Base-by-base conservation (phyloP, 139 green algal species). In the Chlamydomonas sphaeroides region DNA sequence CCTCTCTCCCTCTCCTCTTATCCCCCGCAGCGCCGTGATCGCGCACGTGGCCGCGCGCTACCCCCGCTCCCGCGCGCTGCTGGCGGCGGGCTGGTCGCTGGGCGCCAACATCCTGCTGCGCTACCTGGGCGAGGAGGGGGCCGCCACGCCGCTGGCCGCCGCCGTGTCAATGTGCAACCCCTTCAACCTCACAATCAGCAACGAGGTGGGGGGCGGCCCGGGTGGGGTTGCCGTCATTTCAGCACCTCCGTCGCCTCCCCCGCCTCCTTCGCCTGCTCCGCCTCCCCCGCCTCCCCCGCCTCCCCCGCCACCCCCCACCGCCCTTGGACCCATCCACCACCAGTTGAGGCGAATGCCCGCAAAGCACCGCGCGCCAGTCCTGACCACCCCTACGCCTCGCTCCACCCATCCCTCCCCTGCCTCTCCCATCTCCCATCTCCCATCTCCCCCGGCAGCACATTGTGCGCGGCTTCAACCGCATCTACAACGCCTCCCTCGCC, bases 161-260 rank as follows among this genome's bases (percentile, higher is more conserved):
- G 96, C 95, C 4, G 94, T 95, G n/a, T 95, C 92, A 42, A 88
- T 99, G 82, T 98, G 95, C 93, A 99, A 99, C 83, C 96, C 96
- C 2, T 98, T 98, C 62, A 87, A 98, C 87, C 84, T 98, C 28
- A 87, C 86, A 51, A 75, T 94, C 53, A 91, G 85, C 51, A 91
- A 98, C 85, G 8, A 80, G 74, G 74, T 80, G 59, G 39, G 74
- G 45, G 45, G 14, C 11, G 45, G 45, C 11, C 45, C 14, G 45
- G 45, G 45, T 14, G 11, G 45, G 45, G n/a, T 32, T 65, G 57
- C 20, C 57, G 30, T 35, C 57, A 21, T 10, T 10, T 30, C 11
- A 10, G n/a, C n/a, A n/a, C n/a, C n/a, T n/a, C n/a, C n/a, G n/a
- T n/a, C n/a, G n/a, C n/a, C n/a, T n/a, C n/a, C n/a, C n/a, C n/a